Base-by-base conservation (phyloP, 2,329 filamentous ascomycete genomes). In the Beauveria sp. region DNA sequence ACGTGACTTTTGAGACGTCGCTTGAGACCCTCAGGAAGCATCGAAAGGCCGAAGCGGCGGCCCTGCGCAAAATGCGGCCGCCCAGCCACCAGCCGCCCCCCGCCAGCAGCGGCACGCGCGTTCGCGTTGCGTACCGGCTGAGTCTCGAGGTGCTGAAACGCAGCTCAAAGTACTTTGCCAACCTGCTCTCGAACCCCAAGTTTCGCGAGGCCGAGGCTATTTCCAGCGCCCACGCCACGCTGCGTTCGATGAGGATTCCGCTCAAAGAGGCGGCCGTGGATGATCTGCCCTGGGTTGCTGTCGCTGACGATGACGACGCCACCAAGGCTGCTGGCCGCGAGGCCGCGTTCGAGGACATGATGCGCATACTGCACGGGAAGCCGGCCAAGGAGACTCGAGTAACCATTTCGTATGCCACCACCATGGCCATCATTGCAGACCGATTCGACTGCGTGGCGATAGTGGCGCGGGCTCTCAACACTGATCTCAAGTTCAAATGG, bases 391-490 rank as follows among this genome's bases (percentile, higher is more conserved):
- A 75, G 1, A 58, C 67, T 5, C 66, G 66, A 26, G 77, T 81
- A 22, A 81, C 81, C 18, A 79, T 90, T 65, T 74, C 82, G 7
- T 88, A 88, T 65, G 77, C 89, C 12, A 83, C 86, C 16, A 88
- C 87, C 1, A 75, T 92, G 46, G 85, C 87, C 46, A 81, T 91
- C 57, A 81, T 90, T 61, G 87, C 88, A 10, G 89, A 92, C 71
- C 83, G 87, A 50, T 92, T 91, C 72, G 86, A 88, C 73, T 88
- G 86, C 63, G 73, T 85, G 2, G 71, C 77, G 3, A 70, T 77
- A 12, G 78, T 91, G 1, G 77, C 81, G 9, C 76, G 75, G 52
- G 83, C 84, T 64, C 71, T 88, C 20, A 78, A 77, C 53, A 70
- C 72, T 16, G 70, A 76, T 12, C 68, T 79, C 53, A 83, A 78